These are phyloP conservation scores for Rhynchosporium agropyri DNA, from an alignment of 2,329 filamentous ascomycete species.

Conservation along the genomic window DNA sequence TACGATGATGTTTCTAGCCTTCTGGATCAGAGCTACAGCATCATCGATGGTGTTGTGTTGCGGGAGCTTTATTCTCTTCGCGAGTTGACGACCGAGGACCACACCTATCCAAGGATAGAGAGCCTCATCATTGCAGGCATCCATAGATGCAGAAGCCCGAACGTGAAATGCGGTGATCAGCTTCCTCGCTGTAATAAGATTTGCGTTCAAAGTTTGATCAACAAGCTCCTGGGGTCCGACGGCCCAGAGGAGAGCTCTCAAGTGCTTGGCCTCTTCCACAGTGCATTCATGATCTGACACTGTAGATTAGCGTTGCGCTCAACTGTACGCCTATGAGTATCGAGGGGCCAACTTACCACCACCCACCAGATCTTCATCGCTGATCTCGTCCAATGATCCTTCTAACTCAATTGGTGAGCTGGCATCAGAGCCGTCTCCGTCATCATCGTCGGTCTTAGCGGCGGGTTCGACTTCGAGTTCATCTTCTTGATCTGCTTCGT, in stretches of 20 bases:
- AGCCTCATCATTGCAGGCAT: constrained; percentile 70
- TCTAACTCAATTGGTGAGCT: constrained; percentile 52
- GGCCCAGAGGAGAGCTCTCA: constrained; percentile 71
- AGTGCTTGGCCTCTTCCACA: constrained; percentile 67
- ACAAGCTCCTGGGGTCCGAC: constrained; percentile 81
- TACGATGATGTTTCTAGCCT: constrained; percentile 83
- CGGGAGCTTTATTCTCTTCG: constrained; percentile 76
- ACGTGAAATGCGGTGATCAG: constrained; percentile 86
- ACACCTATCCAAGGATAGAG: constrained; percentile 76
- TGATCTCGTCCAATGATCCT: constrained; percentile 50
- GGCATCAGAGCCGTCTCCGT: constrained; percentile 41
- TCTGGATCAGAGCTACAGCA: constrained; percentile 74
- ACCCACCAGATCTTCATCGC: constrained; percentile 49
- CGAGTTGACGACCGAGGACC: constrained; percentile 78
- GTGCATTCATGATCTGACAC: constrained; percentile 52
- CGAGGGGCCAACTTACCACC: constrained; percentile 43
- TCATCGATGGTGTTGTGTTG: constrained; percentile 87
- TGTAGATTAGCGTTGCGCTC: constrained; percentile 33
- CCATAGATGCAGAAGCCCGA: constrained; percentile 71
- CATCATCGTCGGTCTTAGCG: constrained; percentile 24
- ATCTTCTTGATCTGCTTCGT: constrained; percentile 26
- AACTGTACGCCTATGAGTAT: constrained; percentile 20
- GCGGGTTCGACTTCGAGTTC: constrained; percentile 20
- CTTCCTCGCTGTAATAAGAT: constrained; percentile 75
- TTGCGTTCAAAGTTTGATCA: constrained; percentile 68